These are phyloP conservation scores for Pythium dissotocum DNA, from an alignment of 352 stramenopile species.

Conservation along the genomic window DNA sequence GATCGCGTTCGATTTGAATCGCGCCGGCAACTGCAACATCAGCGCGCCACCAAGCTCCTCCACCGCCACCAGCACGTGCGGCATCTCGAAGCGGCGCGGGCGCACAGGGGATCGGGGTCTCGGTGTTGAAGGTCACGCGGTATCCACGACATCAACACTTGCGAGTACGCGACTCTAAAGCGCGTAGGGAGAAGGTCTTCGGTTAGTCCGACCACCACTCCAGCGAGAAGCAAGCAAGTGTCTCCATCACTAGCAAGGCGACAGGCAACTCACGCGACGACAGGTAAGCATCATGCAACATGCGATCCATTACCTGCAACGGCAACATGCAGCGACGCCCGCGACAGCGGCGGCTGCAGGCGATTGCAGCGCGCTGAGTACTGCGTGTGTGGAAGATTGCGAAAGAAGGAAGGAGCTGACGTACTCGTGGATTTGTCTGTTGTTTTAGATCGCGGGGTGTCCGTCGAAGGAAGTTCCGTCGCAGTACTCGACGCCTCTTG, in stretches of 20 bases:
- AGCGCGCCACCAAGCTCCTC: not conserved
- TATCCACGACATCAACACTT: not conserved
- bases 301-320: not conserved
- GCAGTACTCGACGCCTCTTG: not conserved
- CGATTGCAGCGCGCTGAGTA: not conserved
- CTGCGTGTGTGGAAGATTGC: not conserved
- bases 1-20: conserved; percentile 2
- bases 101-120: not conserved
- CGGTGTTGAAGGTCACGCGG: not conserved
- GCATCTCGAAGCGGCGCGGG: not conserved
- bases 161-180: not conserved
- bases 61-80: not conserved
- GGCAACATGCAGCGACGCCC: not conserved
- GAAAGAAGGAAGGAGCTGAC: not conserved
- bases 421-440: not conserved
- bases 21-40: conserved; percentile 5
- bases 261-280: not conserved
- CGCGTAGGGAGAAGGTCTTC: not conserved
- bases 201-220: not conserved
- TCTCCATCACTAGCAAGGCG: not conserved
- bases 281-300: conserved; percentile 1
- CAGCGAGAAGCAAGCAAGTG: not conserved
- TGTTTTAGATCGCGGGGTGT: too few relatives aligned
- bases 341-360: not conserved
- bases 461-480: not conserved